These are phyloP conservation scores for Boletus subcaerulescens DNA, from an alignment of 768 basidiomycete species.

Conservation along the genomic window DNA sequence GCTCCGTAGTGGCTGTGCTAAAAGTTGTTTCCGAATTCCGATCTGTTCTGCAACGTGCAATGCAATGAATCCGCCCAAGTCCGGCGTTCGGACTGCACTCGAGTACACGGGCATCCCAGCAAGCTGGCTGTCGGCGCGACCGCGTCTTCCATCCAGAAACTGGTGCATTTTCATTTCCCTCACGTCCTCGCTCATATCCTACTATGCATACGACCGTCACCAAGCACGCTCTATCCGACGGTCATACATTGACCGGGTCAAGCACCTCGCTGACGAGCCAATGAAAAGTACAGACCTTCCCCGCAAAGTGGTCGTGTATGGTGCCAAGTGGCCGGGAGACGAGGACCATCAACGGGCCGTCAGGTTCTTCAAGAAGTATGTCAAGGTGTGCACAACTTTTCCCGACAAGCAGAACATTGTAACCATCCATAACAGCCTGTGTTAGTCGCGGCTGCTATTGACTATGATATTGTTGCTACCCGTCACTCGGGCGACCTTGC, in stretches of 20 bases:
- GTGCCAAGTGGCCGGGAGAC: slow-evolving; percentile 91
- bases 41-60: not conserved
- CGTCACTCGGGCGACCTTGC: slow-evolving; percentile 85
- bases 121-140: slow-evolving; percentile 81
- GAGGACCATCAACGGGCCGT: slow-evolving; percentile 83
- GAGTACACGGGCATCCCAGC: slow-evolving; percentile 66
- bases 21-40: slow-evolving; percentile 22
- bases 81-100: slow-evolving; percentile 61
- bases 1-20: slow-evolving; percentile 20
- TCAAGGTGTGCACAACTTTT: slow-evolving; percentile 68
- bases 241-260: slow-evolving; percentile 77
- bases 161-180: slow-evolving; percentile 90
- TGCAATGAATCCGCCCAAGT: slow-evolving; percentile 29
- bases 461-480: slow-evolving; percentile 81
- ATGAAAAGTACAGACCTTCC: slow-evolving; percentile 62
- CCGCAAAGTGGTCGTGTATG: slow-evolving; percentile 83
- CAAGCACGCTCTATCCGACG: slow-evolving; percentile 76
- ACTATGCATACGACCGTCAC: slow-evolving; percentile 83
- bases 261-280: slow-evolving; percentile 67
- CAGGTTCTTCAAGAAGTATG: slow-evolving; percentile 92
- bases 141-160: slow-evolving; percentile 85
- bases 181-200: slow-evolving; percentile 64
- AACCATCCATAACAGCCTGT: slow-evolving; percentile 61
- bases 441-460: slow-evolving; percentile 89
- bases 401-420: not conserved